These are phyloP conservation scores for Paecilomyces variotii DNA, from an alignment of 2,329 filamentous ascomycete genomes.

Conservation along the genomic window DNA sequence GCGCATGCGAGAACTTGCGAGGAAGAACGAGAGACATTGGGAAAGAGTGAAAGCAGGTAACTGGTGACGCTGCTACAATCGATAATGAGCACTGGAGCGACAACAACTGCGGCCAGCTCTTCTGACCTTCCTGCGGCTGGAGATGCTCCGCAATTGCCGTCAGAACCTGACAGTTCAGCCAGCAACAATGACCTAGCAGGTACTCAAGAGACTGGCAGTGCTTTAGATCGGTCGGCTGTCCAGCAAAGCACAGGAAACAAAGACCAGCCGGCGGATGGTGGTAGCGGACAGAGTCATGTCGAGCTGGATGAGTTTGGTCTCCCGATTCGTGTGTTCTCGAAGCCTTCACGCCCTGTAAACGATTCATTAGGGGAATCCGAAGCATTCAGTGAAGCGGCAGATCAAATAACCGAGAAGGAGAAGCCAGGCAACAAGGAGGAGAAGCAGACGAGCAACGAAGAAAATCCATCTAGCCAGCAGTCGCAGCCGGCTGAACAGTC, in stretches of 20 bases:
- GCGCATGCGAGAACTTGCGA: not conserved
- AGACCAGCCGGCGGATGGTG: not conserved
- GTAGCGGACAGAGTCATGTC: slow-evolving; percentile 1
- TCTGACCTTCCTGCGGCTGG: not conserved
- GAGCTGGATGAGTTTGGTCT: slow-evolving; percentile 33
- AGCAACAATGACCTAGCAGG: not conserved
- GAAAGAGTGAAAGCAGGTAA: not conserved
- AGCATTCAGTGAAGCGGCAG: slow-evolving; percentile 14
- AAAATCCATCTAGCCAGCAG: not conserved
- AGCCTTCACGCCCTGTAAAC: slow-evolving; percentile 8
- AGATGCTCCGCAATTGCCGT: not conserved
- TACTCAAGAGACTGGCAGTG: not conserved
- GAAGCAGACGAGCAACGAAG: not conserved
- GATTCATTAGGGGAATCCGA: slow-evolving; percentile 11
- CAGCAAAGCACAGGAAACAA: not conserved
- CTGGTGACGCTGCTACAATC: not conserved
- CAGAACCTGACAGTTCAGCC: not conserved
- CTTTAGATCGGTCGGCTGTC: not conserved
- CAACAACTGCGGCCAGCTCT: not conserved
- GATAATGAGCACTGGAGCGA: not conserved
- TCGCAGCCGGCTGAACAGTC: not conserved
- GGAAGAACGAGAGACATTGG: not conserved
- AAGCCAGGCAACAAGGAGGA: not conserved
- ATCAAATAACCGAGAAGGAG: slow-evolving; percentile 1
- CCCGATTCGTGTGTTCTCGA: slow-evolving; percentile 23